A percentile compares a stretch with the other conserved stretches of the same genome.
phyloP scores from a whole-genome alignment of 805 yeast genomes.

The Kazachstania kunashirensis region DNA sequence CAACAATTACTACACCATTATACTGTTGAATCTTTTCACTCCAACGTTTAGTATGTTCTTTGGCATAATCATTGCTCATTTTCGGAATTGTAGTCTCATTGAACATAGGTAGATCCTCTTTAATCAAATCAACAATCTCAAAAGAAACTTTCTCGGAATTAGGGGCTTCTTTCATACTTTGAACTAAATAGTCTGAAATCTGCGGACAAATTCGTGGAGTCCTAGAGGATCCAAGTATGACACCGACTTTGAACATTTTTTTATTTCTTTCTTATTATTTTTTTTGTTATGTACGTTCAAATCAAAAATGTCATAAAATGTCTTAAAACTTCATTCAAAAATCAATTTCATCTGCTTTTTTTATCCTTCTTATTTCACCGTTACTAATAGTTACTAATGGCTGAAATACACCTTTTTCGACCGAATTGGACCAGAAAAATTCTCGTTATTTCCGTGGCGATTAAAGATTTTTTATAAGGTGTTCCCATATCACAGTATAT shows the following conservation, averaged over 20 bases:
- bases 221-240: constrained; percentile 13
- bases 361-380: no score
- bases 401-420: no score
- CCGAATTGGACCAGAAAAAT: no score
- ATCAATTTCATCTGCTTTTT: no score
- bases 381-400: no score
- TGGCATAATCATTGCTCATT: constrained; percentile 8
- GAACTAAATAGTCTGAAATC: constrained; percentile 12
- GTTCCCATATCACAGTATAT: no score
- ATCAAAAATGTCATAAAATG: no score
- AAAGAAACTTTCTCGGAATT: constrained; percentile 1
- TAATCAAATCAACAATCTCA: constrained; percentile 25
- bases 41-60: constrained; percentile 20
- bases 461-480: no score
- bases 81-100: constrained; percentile 26
- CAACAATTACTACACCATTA: constrained; percentile 28
- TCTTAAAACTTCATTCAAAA: no score
- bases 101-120: constrained; percentile 25
- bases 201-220: constrained; percentile 13
- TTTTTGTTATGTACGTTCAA: background rate
- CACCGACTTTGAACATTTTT: constrained; percentile 9
- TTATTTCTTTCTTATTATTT: background rate
- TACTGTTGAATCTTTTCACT: constrained; percentile 14
- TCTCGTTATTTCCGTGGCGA: no score
- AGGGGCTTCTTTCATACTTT: no score